Evolutionary conservation across 768 basidiomycete species (phyloP).

Genomic region (Trametes cubensis): DNA sequence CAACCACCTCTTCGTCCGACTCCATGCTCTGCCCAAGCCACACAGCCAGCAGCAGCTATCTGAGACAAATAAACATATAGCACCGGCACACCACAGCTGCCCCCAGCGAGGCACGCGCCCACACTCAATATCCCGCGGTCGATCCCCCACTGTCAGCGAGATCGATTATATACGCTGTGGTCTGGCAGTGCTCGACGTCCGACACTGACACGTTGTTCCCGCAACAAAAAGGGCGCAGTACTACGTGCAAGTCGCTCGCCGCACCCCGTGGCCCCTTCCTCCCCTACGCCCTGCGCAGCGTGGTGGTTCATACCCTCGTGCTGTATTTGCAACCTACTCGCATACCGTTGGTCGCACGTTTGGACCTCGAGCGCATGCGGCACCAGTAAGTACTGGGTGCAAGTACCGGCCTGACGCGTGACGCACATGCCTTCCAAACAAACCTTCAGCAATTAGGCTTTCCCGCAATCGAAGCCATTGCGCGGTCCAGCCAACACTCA

Average conservation of each 20-base stretch:
- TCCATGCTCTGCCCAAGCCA: neutral
- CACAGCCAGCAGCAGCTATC: neutral
- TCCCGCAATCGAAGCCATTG: neutral
- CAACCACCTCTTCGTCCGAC: neutral
- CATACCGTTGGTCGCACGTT: neutral
- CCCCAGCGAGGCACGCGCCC: conserved; percentile 2
- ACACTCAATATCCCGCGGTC: conserved; percentile 5
- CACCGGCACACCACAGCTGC: neutral
- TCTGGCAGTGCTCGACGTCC: neutral
- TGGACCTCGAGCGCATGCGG: neutral
- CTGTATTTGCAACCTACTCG: neutral
- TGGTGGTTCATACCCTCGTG: conserved; percentile 11
- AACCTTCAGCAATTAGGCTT: conserved; percentile 15
- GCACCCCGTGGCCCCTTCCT: neutral
- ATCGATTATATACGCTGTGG: conserved; percentile 3
- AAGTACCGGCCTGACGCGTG: neutral
- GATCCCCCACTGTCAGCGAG: neutral
- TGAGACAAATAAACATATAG: conserved; percentile 6
- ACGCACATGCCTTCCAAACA: conserved; percentile 3
- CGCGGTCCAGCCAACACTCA: neutral
- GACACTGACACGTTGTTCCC: conserved; percentile 3
- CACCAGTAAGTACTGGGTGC: too few species aligned
- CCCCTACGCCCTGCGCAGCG: conserved; percentile 9
- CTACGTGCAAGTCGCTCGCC: too few species aligned
- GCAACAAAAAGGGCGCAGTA: neutral